These are phyloP conservation scores for Ustilago lituana DNA, from an alignment of 1,284 basidiomycete species.

Conservation along the genomic window DNA sequence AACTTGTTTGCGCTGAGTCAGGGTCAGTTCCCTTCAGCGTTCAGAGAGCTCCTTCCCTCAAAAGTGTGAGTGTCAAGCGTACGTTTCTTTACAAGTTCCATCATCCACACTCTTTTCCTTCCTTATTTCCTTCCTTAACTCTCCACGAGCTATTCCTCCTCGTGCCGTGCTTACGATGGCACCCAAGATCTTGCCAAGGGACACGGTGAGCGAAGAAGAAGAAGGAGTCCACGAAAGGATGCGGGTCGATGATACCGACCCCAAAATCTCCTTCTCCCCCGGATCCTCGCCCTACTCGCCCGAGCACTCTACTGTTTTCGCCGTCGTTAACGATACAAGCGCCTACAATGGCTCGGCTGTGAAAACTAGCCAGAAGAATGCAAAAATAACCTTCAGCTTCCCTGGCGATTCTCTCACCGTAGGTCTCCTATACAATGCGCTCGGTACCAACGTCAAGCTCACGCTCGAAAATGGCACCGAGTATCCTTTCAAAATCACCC, in stretches of 20 bases:
- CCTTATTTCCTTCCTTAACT: background rate
- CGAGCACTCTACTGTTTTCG: conserved; percentile 7
- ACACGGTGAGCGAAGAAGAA: background rate
- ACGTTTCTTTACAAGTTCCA: too few relatives aligned
- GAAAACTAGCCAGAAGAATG: background rate
- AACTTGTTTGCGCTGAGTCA: too few relatives aligned
- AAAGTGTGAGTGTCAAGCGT: too few relatives aligned
- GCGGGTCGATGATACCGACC: conserved; percentile 32
- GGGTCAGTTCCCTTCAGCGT: too few relatives aligned
- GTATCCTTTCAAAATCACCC: conserved; percentile 6
- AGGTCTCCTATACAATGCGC: conserved; percentile 19
- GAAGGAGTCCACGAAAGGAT: conserved; percentile 4
- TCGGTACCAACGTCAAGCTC: conserved; percentile 6
- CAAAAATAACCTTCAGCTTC: conserved; percentile 18
- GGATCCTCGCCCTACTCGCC: conserved; percentile 10
- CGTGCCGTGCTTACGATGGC: background rate
- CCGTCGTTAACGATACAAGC: background rate
- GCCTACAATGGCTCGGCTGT: conserved; percentile 21
- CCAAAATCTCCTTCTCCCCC: conserved; percentile 15
- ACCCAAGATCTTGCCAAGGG: conserved; percentile 1
- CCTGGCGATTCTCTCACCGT: conserved; percentile 19
- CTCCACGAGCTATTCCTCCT: background rate
- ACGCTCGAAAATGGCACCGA: conserved; percentile 18
- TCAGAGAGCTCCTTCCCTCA: too few relatives aligned
- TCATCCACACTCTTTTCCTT: background rate